phyloP scores from a whole-genome alignment of 148 eudicot species.

The Agrostemma githago region DNA sequence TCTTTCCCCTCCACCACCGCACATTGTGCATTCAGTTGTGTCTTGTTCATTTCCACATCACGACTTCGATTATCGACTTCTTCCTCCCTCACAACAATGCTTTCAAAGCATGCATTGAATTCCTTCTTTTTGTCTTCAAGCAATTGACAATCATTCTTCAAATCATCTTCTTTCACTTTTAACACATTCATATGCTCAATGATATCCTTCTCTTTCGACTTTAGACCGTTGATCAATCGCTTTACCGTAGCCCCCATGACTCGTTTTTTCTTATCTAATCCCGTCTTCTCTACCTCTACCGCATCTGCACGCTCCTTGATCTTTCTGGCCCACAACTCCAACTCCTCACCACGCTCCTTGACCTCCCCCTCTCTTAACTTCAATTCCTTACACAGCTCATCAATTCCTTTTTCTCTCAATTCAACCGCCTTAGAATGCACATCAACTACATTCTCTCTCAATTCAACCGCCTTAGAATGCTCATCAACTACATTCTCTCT shows the following conservation, averaged over 20 bases:
- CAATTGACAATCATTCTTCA: background rate
- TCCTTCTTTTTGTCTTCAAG: slow-evolving; percentile 16
- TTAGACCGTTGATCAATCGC: background rate
- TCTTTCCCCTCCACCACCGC: slow-evolving; percentile 12
- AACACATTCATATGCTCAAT: background rate
- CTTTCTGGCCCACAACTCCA: background rate
- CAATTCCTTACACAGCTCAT: background rate
- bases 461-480: background rate
- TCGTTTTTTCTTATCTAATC: background rate
- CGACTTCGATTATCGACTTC: slow-evolving; percentile 1
- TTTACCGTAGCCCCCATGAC: background rate
- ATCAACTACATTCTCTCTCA: background rate
- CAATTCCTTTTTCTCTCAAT: background rate
- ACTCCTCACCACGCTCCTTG: background rate
- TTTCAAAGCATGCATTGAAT: background rate
- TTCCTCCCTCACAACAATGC: background rate
- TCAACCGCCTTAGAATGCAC: slow-evolving; percentile 3
- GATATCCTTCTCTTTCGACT: slow-evolving; percentile 19
- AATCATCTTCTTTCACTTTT: background rate
- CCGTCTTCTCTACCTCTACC: slow-evolving; percentile 7
- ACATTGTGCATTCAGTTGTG: background rate
- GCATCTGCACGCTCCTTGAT: background rate
- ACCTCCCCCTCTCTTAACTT: background rate
- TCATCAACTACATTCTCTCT: slow-evolving; percentile 3
- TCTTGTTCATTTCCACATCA: slow-evolving; percentile 4